Conservation (phyloP, 2,329 filamentous ascomycete species). For the Colletotrichum tabaci region DNA sequence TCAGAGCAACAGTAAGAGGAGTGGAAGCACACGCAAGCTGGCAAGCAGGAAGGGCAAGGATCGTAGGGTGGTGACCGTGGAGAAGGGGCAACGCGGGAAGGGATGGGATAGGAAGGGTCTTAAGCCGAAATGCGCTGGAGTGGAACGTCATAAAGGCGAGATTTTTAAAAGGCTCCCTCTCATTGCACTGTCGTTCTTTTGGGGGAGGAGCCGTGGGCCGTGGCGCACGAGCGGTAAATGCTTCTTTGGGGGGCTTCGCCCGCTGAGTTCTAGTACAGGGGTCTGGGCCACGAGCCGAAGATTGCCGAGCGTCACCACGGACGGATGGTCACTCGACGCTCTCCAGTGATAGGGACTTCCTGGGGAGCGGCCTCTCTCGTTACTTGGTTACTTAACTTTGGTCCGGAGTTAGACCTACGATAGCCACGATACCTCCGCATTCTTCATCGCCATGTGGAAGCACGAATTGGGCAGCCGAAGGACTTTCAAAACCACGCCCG, state of each 20-base stretch:
- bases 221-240: conserved; percentile 31
- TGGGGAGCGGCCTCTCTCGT: neutral
- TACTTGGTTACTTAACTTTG: neutral
- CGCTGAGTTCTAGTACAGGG: conserved; percentile 35
- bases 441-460: neutral
- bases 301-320: conserved; percentile 41
- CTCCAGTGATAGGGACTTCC: neutral
- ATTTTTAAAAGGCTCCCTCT: conserved; percentile 41
- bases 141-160: conserved; percentile 42
- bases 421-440: conserved; percentile 16
- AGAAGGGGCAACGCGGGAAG: conserved; percentile 23
- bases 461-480: neutral
- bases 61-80: conserved; percentile 38
- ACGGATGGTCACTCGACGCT: conserved; percentile 22
- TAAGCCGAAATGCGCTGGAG: conserved; percentile 38
- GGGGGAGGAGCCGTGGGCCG: conserved; percentile 16
- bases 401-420: conserved; percentile 7
- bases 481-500: conserved; percentile 15
- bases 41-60: conserved; percentile 16
- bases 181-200: conserved; percentile 31
- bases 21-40: conserved; percentile 7
- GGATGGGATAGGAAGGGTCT: conserved; percentile 38
- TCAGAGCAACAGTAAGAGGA: neutral
- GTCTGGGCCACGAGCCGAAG: conserved; percentile 41
- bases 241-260: conserved; percentile 1